phyloP scores from a whole-genome alignment of 2,329 filamentous ascomycete genomes.

The Fusarium sp. region DNA sequence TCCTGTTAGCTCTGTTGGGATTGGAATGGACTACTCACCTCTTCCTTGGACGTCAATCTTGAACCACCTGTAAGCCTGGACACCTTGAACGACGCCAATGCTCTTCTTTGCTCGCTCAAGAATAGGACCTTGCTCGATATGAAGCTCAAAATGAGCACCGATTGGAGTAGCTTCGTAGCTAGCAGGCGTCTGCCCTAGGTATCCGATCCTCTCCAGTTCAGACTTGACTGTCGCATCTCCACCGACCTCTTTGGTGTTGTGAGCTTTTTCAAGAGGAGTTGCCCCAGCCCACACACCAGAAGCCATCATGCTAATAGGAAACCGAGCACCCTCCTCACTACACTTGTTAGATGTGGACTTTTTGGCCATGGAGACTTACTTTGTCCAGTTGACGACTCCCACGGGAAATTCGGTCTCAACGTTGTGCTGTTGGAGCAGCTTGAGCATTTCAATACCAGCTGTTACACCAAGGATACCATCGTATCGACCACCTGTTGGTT shows the following conservation, averaged over 20 bases:
- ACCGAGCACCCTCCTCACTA: slow-evolving; percentile 84
- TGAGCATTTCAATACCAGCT: slow-evolving; percentile 79
- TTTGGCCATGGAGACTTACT: slow-evolving; percentile 52
- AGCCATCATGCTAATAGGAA: slow-evolving; percentile 79
- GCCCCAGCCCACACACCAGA: slow-evolving; percentile 83
- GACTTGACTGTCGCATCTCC: slow-evolving; percentile 43
- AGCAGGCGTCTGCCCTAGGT: slow-evolving; percentile 65
- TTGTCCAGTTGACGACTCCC: slow-evolving; percentile 84
- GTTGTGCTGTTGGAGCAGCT: slow-evolving; percentile 73
- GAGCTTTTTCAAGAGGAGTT: slow-evolving; percentile 71
- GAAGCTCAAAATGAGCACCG: slow-evolving; percentile 83
- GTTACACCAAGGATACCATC: slow-evolving; percentile 82
- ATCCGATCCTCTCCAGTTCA: slow-evolving; percentile 77
- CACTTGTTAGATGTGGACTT: slow-evolving; percentile 3
- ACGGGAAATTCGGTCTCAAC: slow-evolving; percentile 78
- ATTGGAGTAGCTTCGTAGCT: slow-evolving; percentile 60
- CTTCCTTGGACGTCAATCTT: slow-evolving; percentile 40
- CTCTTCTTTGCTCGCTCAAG: slow-evolving; percentile 30
- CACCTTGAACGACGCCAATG: slow-evolving; percentile 36
- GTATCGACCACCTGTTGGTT: slow-evolving; percentile 75
- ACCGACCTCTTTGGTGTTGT: slow-evolving; percentile 70
- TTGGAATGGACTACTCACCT: slow-evolving; percentile 4
- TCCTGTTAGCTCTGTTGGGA: slow-evolving; percentile 45
- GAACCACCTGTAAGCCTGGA: slow-evolving; percentile 46
- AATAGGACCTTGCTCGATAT: slow-evolving; percentile 76